Percentiles rank a stretch among this genome's conserved stretches.
Conservation (phyloP, 495 filamentous ascomycete species). For the Cladorrhinum samala region DNA sequence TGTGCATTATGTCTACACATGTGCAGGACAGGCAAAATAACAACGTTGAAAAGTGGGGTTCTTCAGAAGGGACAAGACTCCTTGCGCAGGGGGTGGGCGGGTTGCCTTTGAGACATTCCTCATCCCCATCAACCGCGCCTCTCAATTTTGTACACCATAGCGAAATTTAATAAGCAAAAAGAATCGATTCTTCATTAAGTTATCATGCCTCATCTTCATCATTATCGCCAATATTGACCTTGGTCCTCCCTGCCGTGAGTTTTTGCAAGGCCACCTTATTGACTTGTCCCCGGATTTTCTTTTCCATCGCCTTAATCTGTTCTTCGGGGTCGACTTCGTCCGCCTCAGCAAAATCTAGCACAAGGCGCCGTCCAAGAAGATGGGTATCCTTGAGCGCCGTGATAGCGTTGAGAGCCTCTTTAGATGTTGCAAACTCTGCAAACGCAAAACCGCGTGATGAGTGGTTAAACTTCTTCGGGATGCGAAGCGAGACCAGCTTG, state of each 20-base stretch:
- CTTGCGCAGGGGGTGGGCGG: constrained; percentile 6
- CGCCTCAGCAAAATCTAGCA: constrained; percentile 81
- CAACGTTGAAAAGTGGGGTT: constrained; percentile 10
- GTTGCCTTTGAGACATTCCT: constrained; percentile 4
- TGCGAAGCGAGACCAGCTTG: constrained; percentile 80
- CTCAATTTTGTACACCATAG: background rate
- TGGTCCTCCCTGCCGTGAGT: constrained; percentile 76
- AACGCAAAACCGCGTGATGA: constrained; percentile 90
- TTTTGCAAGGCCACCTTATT: constrained; percentile 83
- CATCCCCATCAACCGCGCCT: background rate
- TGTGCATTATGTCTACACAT: background rate
- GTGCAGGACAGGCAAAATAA: constrained; percentile 12
- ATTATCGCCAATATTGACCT: constrained; percentile 73
- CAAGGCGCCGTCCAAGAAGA: constrained; percentile 79
- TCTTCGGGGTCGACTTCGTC: constrained; percentile 88
- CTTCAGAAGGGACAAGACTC: constrained; percentile 12
- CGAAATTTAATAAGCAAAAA: background rate
- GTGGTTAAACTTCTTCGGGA: constrained; percentile 91
- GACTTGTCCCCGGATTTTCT: constrained; percentile 82
- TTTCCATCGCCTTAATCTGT: constrained; percentile 91
- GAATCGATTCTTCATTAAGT: constrained; percentile 16
- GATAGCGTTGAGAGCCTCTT: constrained; percentile 90
- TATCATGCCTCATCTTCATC: constrained; percentile 51
- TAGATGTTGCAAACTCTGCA: constrained; percentile 86
- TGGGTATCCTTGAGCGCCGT: constrained; percentile 88